phyloP scores from a whole-genome alignment of 192 early-diverging fungal genomes.

The Thoreauomyces humboldtii region DNA sequence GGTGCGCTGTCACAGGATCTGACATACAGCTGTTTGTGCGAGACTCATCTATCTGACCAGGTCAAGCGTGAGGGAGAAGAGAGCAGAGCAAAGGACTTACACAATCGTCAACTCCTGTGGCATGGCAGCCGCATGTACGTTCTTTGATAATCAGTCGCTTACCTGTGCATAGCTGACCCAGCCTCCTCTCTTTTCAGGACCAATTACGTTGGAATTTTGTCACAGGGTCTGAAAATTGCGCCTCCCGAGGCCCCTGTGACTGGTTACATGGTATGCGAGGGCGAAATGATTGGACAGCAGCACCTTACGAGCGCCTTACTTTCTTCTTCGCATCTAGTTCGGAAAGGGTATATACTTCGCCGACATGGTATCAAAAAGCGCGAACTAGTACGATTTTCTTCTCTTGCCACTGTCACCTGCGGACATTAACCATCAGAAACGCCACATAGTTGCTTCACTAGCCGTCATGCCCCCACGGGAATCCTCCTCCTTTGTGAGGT shows the following conservation, averaged over 20 bases:
- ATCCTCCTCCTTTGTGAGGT: slow-evolving; percentile 79
- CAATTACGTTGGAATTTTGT: slow-evolving; percentile 75
- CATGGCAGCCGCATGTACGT: slow-evolving; percentile 63
- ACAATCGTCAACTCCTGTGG: slow-evolving; percentile 75
- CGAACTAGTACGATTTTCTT: too few relatives aligned
- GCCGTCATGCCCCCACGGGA: slow-evolving; percentile 36
- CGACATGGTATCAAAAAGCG: slow-evolving; percentile 71
- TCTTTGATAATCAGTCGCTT: too few relatives aligned
- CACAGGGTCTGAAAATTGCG: slow-evolving; percentile 63
- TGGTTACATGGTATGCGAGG: slow-evolving; percentile 42
- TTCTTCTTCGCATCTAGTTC: slow-evolving; percentile 54
- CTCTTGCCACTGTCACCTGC: too few relatives aligned
- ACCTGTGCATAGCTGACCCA: too few relatives aligned
- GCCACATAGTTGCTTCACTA: slow-evolving; percentile 57
- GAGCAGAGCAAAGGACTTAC: slow-evolving; percentile 44
- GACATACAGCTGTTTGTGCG: neutral
- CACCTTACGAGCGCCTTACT: too few relatives aligned
- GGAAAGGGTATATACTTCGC: slow-evolving; percentile 86
- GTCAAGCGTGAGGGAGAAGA: slow-evolving; percentile 60
- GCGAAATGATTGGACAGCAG: too few relatives aligned
- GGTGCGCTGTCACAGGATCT: neutral
- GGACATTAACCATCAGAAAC: too few relatives aligned
- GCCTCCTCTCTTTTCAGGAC: too few relatives aligned
- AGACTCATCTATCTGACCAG: slow-evolving; percentile 32
- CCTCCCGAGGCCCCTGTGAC: slow-evolving; percentile 71